A percentile compares a stretch with the other conserved stretches of the same genome.
These are phyloP conservation scores for Erodium maritimum DNA, from an alignment of 345 rosid genomes.

Conservation along the genomic window DNA sequence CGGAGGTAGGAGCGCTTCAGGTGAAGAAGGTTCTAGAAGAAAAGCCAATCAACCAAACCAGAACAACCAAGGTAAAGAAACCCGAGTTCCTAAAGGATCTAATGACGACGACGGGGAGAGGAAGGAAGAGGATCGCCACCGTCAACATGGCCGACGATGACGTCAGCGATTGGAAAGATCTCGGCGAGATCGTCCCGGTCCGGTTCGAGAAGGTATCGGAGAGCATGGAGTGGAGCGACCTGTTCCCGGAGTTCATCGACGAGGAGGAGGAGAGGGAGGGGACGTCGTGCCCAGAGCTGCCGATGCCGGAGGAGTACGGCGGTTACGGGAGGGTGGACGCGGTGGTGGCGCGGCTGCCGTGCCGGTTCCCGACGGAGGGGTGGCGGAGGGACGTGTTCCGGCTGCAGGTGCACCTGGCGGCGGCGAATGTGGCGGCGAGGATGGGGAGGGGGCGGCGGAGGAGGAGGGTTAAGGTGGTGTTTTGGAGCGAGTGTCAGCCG, in stretches of 20 bases:
- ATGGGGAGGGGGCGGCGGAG: too few species aligned
- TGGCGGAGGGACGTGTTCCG: constrained; percentile 77
- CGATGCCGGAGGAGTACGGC: constrained; percentile 65
- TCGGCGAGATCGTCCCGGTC: constrained; percentile 43
- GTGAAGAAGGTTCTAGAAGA: constrained; percentile 48
- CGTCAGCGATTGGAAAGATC: constrained; percentile 37
- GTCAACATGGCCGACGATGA: constrained; percentile 65
- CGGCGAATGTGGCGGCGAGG: constrained; percentile 55
- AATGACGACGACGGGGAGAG: constrained; percentile 22
- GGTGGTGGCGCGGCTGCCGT: constrained; percentile 66
- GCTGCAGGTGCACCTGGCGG: constrained; percentile 68
- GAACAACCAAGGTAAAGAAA: constrained; percentile 34
- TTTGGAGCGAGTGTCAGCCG: constrained; percentile 78
- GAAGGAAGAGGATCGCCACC: constrained; percentile 63
- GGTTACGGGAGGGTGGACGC: constrained; percentile 42
- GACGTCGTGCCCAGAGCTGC: constrained; percentile 67
- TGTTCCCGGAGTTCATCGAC: constrained; percentile 94
- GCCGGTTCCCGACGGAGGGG: constrained; percentile 60
- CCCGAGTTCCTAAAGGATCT: constrained; percentile 57
- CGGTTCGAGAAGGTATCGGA: constrained; percentile 46
- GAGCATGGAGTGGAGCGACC: constrained; percentile 51
- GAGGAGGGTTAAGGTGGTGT: constrained; percentile 56
- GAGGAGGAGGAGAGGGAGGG: constrained; percentile 76
- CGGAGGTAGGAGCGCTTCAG: constrained; percentile 32
- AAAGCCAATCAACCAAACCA: constrained; percentile 5